phyloP scores from a whole-genome alignment of 768 basidiomycete genomes.

The Panaeolus cyanescens region DNA sequence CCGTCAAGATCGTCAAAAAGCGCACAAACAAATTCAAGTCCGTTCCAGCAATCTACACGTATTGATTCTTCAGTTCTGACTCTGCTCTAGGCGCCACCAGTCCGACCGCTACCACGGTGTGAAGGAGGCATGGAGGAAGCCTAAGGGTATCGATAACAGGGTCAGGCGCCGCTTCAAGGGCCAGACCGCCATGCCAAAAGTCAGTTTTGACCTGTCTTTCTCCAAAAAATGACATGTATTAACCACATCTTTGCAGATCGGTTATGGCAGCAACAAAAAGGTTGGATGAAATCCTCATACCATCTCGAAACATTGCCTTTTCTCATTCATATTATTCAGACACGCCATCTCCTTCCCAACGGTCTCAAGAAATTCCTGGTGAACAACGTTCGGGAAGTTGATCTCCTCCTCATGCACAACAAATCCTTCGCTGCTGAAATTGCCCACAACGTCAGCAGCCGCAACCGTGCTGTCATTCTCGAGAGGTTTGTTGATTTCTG shows the following conservation, averaged over 20 bases:
- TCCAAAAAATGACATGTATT: background rate
- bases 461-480: conserved; percentile 89
- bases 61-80: conserved; percentile 5
- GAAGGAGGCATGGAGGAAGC: conserved; percentile 99
- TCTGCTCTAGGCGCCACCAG: conserved; percentile 82
- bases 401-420: conserved; percentile 98
- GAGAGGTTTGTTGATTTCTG: conserved; percentile 60
- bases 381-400: conserved; percentile 90
- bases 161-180: conserved; percentile 96
- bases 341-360: conserved; percentile 93
- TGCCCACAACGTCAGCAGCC: conserved; percentile 94
- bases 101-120: conserved; percentile 97
- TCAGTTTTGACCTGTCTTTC: conserved; percentile 35
- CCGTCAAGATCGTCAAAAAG: conserved; percentile 87
- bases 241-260: conserved; percentile 49
- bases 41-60: conserved; percentile 25
- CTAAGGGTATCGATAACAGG: conserved; percentile 99
- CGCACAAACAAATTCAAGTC: conserved; percentile 97
- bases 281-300: conserved; percentile 30
- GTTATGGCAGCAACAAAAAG: conserved; percentile 91
- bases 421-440: conserved; percentile 95
- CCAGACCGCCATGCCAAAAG: conserved; percentile 95
- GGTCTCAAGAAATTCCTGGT: conserved; percentile 97
- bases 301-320: conserved; percentile 31
- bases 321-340: conserved; percentile 41